Evolutionary conservation across 257 asterid genomes (phyloP).

Genomic region (Nicotiana sylvestris): DNA sequence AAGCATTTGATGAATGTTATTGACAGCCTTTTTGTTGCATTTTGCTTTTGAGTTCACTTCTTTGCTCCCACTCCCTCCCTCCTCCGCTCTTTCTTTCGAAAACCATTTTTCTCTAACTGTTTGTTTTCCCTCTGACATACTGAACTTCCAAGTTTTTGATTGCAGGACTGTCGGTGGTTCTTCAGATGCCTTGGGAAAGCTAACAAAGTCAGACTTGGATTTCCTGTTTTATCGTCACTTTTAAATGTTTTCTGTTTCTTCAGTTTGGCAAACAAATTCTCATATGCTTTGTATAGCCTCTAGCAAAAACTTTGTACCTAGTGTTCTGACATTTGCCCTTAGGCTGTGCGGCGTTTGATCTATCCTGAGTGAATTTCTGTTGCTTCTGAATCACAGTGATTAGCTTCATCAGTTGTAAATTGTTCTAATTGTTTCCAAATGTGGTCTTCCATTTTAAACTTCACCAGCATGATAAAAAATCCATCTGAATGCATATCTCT

Average conservation of each 20-base stretch:
- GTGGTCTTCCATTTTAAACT: too few relatives aligned
- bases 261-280: neutral
- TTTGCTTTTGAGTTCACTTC: neutral
- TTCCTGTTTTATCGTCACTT: constrained; percentile 32
- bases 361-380: neutral
- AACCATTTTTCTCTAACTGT: neutral
- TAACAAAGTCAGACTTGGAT: constrained; percentile 62
- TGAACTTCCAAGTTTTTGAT: neutral
- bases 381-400: neutral
- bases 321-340: neutral
- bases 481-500: neutral
- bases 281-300: neutral
- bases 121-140: neutral
- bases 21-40: neutral
- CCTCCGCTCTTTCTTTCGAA: neutral
- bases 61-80: neutral
- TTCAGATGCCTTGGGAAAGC: constrained; percentile 65
- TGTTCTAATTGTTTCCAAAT: neutral
- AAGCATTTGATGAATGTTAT: too few relatives aligned
- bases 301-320: neutral
- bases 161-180: constrained; percentile 86
- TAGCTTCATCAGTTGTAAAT: neutral
- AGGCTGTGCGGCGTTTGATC: neutral
- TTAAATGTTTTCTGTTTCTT: neutral
- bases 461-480: neutral